Percentiles rank a stretch among this genome's conserved stretches.
phyloP scores from a whole-genome alignment of 2,329 filamentous ascomycete genomes.

The Cladobotryum protrusum region DNA sequence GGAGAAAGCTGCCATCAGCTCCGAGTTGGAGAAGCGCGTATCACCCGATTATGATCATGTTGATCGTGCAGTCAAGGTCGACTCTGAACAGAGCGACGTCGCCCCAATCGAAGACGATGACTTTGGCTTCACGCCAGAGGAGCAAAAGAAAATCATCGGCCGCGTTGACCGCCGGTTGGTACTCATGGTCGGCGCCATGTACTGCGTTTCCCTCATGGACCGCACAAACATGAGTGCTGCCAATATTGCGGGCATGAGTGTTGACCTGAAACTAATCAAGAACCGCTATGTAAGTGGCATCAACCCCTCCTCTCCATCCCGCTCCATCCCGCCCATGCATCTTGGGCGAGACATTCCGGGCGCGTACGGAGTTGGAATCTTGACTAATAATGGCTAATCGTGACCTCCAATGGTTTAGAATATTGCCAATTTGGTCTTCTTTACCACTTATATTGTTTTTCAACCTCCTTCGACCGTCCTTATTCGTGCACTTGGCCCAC shows the following conservation, averaged over 20 bases:
- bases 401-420: slow-evolving; percentile 29
- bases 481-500: slow-evolving; percentile 59
- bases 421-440: slow-evolving; percentile 68
- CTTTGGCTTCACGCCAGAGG: slow-evolving; percentile 48
- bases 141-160: slow-evolving; percentile 62
- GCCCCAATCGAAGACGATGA: slow-evolving; percentile 39
- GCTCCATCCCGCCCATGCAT: too few species aligned
- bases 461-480: slow-evolving; percentile 66
- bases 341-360: too few species aligned
- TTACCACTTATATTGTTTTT: slow-evolving; percentile 65
- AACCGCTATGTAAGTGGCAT: slow-evolving; percentile 38
- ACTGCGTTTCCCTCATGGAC: slow-evolving; percentile 73
- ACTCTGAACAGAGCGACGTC: slow-evolving; percentile 27
- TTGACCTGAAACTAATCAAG: slow-evolving; percentile 40
- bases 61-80: slow-evolving; percentile 15
- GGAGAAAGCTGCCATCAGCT: slow-evolving; percentile 14
- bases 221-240: slow-evolving; percentile 70
- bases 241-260: slow-evolving; percentile 59
- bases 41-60: slow-evolving; percentile 20
- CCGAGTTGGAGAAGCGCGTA: slow-evolving; percentile 18
- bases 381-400: neutral
- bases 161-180: slow-evolving; percentile 63
- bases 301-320: neutral
- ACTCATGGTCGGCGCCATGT: slow-evolving; percentile 57
- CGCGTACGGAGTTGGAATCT: too few species aligned